Percentiles rank a stretch among this genome's conserved stretches.
Conservation (phyloP, 2,329 filamentous ascomycete species). For the Corniculantispora saksenae region DNA sequence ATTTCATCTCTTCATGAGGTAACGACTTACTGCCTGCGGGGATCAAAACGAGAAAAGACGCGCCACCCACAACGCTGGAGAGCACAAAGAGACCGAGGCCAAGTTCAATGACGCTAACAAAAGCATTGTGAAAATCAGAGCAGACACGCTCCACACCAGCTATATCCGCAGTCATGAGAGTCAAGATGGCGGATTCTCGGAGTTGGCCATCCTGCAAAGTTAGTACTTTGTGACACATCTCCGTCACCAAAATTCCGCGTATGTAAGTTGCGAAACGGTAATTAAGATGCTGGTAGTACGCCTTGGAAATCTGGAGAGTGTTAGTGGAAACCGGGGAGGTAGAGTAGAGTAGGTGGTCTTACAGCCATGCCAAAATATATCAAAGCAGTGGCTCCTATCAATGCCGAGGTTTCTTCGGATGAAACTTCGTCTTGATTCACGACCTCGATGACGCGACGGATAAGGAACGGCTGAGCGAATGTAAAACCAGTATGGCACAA, state of each 20-base stretch:
- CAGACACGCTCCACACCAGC: constrained; percentile 33
- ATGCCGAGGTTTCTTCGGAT: constrained; percentile 28
- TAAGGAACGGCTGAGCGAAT: constrained; percentile 42
- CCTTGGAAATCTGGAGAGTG: neutral
- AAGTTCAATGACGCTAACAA: constrained; percentile 40
- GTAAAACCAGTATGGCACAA: constrained; percentile 33
- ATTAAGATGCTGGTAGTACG: neutral
- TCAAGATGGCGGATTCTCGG: constrained; percentile 39
- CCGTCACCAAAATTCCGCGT: neutral
- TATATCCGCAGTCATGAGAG: constrained; percentile 49
- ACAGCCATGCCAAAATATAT: constrained; percentile 45
- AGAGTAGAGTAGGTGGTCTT: constrained; percentile 21
- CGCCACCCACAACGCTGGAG: constrained; percentile 34
- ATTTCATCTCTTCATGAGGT: no score
- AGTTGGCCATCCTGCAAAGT: constrained; percentile 11
- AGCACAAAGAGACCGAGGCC: constrained; percentile 39
- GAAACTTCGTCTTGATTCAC: constrained; percentile 24
- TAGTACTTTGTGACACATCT: neutral
- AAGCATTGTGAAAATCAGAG: constrained; percentile 35
- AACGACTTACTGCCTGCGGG: constrained; percentile 19
- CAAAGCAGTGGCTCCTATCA: constrained; percentile 41
- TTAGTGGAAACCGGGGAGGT: neutral
- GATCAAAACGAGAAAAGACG: constrained; percentile 30
- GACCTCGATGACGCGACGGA: constrained; percentile 32
- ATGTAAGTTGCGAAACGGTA: neutral